phyloP scores from a whole-genome alignment of 306 rosid species.

The Bauhinia variegata region DNA sequence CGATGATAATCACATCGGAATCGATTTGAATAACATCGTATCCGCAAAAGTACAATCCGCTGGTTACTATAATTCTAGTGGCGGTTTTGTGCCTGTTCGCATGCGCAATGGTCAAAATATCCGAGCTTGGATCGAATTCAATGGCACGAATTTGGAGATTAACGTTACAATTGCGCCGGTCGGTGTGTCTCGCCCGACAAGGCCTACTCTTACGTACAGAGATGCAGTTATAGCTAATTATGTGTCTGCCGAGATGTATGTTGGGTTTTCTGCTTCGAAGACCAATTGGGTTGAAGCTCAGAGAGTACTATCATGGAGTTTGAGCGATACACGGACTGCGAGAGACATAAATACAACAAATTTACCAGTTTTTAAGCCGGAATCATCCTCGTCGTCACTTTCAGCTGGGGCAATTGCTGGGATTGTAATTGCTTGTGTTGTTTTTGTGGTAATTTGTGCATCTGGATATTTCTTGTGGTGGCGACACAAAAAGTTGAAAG shows the following conservation, averaged over 20 bases:
- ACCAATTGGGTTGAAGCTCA: constrained; percentile 73
- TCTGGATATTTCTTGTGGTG: constrained; percentile 45
- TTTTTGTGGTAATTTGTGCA: constrained; percentile 37
- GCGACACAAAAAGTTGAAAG: constrained; percentile 49
- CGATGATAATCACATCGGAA: constrained; percentile 76
- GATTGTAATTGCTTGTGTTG: constrained; percentile 50
- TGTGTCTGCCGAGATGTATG: constrained; percentile 69
- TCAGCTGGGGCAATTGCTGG: constrained; percentile 62
- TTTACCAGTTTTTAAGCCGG: constrained; percentile 54
- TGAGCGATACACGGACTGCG: constrained; percentile 60
- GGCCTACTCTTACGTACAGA: constrained; percentile 58
- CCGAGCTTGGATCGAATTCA: constrained; percentile 80
- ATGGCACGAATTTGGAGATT: constrained; percentile 52
- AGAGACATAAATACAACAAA: constrained; percentile 64
- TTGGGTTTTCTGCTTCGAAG: constrained; percentile 88
- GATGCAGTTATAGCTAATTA: constrained; percentile 57
- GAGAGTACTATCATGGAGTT: constrained; percentile 88
- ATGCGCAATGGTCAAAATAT: constrained; percentile 72
- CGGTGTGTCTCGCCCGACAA: constrained; percentile 54
- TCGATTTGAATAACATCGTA: constrained; percentile 61
- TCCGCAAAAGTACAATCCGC: constrained; percentile 30
- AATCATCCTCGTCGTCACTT: constrained; percentile 44
- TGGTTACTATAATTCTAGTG: constrained; percentile 63
- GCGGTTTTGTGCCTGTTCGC: constrained; percentile 54
- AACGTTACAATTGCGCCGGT: constrained; percentile 74